Evolutionary conservation across 495 filamentous ascomycete genomes (phyloP), one percentile per base, ranked within the genome.

Genomic region (Aspergillus incahuasiensis): DNA sequence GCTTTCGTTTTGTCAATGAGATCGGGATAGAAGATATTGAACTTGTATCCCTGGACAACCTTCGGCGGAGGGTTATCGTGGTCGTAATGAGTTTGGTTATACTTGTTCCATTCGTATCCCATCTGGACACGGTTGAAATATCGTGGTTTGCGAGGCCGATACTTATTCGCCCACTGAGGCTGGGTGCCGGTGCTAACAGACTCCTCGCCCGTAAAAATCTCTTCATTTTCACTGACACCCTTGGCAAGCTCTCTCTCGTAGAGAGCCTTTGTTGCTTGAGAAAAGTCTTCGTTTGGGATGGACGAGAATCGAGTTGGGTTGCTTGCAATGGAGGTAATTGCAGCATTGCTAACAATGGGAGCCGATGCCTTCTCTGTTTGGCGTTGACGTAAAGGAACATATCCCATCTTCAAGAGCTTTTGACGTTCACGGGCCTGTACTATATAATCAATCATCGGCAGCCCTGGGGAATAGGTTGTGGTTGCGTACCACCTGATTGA

Each of bases 61-160:
- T 97, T 96, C 13, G 94, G 94, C 2, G 94, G 94, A 6, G 94
- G 94, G 62, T 99, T 96, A 64, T 97, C 95, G 69, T 97, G 92
- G 65, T 97, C 95, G 74, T 99, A 99, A 74, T 99, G 94, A 1
- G 94, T 99, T 71, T 99, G 94, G 63, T 99, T 99, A 78, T 99
- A 99, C 67, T 99, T 99, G 69, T 99, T 99, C 94, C 94, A 99
- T 68, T 99, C 94, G 71, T 97, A 99, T 39, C 94, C 94, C 90
- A 96, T 97, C 71, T 96, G 91, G 39, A 97, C 92, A 19, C 94
- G 86, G 67, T 97, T 97, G 80, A 99, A 97, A 73, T 97, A 97
- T 28, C 89, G 82, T 9, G 94, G 95, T 73, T 97, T 97, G 48
- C 94, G 81, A 20, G 95, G 92, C 15, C 91, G 84, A 65, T 96